phyloP scores from a whole-genome alignment of 2,329 filamentous ascomycete species.

The Thelonectria discophora region DNA sequence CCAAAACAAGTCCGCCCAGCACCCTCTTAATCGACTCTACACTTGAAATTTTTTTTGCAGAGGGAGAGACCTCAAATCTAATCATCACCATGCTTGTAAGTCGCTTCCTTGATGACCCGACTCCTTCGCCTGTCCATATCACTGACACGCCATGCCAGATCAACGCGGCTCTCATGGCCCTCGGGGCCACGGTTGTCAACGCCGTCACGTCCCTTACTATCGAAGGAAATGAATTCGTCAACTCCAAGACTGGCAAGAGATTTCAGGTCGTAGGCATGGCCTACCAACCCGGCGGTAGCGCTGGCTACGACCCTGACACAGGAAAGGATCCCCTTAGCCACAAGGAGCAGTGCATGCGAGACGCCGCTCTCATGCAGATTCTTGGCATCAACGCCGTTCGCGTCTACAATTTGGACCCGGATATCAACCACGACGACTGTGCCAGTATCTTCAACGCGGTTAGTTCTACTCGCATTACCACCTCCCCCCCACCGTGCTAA shows the following conservation, averaged over 20 bases:
- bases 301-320: constrained; percentile 64
- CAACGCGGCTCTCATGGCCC: constrained; percentile 59
- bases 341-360: constrained; percentile 65
- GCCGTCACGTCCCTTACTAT: constrained; percentile 68
- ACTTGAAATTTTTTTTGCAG: constrained; percentile 7
- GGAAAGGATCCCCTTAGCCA: constrained; percentile 69
- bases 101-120: constrained; percentile 10
- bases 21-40: constrained; percentile 8
- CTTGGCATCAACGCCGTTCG: constrained; percentile 74
- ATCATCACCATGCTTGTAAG: constrained; percentile 41
- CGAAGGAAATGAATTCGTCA: constrained; percentile 67
- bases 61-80: neutral
- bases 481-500: constrained; percentile 10
- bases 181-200: constrained; percentile 61
- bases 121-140: neutral
- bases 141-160: constrained; percentile 40
- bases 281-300: constrained; percentile 74
- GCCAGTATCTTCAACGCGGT: constrained; percentile 73
- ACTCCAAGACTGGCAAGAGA: constrained; percentile 64
- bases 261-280: constrained; percentile 74
- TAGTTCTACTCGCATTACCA: constrained; percentile 25
- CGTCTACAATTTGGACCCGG: constrained; percentile 73
- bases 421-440: constrained; percentile 73
- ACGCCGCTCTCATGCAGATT: constrained; percentile 72
- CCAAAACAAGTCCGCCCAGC: constrained; percentile 15